These are phyloP conservation scores for Fragosphaeria purpurea DNA, from an alignment of 2,329 filamentous ascomycete genomes.

Conservation along the genomic window DNA sequence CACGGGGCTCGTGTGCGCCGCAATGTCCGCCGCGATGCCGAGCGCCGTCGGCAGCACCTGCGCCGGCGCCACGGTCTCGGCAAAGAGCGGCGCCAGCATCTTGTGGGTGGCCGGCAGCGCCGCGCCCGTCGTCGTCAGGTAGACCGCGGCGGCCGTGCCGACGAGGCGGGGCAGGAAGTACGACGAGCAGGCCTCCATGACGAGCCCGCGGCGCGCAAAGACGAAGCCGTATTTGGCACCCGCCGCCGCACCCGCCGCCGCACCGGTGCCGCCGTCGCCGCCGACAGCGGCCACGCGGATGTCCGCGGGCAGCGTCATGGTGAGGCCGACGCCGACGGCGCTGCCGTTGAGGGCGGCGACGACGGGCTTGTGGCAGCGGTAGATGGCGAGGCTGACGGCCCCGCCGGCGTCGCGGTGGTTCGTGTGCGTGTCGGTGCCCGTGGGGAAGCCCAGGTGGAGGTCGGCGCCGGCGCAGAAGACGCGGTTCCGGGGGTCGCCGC, in stretches of 20 bases:
- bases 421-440: conserved; percentile 14
- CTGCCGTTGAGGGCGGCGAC: conserved; percentile 49
- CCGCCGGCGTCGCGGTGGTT: conserved; percentile 42
- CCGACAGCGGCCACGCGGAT: conserved; percentile 42
- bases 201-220: conserved; percentile 58
- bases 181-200: conserved; percentile 61
- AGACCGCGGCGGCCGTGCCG: conserved; percentile 52
- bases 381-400: conserved; percentile 42
- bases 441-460: conserved; percentile 25
- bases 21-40: conserved; percentile 53
- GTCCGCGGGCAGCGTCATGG: conserved; percentile 47
- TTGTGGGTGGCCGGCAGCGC: conserved; percentile 43
- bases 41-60: conserved; percentile 56
- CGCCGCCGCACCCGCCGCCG: no score
- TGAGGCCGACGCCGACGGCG: conserved; percentile 52
- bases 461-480: conserved; percentile 52
- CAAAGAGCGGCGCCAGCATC: conserved; percentile 53
- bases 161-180: conserved; percentile 65
- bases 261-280: conserved; percentile 22
- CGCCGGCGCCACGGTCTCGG: conserved; percentile 50
- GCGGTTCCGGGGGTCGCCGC: conserved; percentile 34
- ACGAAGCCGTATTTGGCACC: conserved; percentile 58
- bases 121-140: conserved; percentile 56
- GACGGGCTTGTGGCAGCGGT: conserved; percentile 47
- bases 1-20: conserved; percentile 53